Evolutionary conservation across 495 filamentous ascomycete species (phyloP), one percentile per base, ranked within the genome.

Genomic region (Elasticomyces elasticus): DNA sequence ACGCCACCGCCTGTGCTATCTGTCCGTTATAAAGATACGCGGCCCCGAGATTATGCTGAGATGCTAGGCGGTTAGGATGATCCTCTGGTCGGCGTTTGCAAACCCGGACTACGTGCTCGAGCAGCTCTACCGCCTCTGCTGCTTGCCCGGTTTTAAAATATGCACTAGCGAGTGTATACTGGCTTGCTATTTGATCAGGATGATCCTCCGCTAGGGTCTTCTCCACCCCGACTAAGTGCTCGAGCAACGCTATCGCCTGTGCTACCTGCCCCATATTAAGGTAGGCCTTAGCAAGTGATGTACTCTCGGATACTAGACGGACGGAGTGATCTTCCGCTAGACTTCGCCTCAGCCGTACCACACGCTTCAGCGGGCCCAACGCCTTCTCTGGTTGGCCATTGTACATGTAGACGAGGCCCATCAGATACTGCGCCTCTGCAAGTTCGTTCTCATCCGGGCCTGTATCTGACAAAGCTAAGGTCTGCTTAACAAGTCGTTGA

Each of bases 41-140:
- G 9, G 5, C 0, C 1, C 47, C 54, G 69, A 72, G 46, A 71
- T 69, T 6, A 20, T 49, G 43, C 41, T 58, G 63, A 19, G 42
- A 54, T 23, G 49, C 48, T 12, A 62, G 50, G 41, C 56, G 56
- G 47, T 25, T 35, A 10, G 13, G 47, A 35, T 50, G 4, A 15
- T 50, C 47, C 22, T 31, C 24, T 19, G 25, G 6, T n/a, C n/a
- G 27, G 11, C 24, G 5, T 22, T 25, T 12, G 7, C 26, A 5
- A 35, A 37, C 35, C 20, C 10, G 10, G 5, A 50, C 47, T 5
- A 52, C 49, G 49, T 44, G 54, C 47, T 44, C 33, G 11, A 30
- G 23, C 23, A 44, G 25, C 35, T 51, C 15, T 15, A 35, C 38
- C 20, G 54, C 47, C 43, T 51, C 26, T 11, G 42, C 15, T 3